These are phyloP conservation scores for Lasiodiplodia sp. DNA, from an alignment of 2,329 filamentous ascomycete genomes.

Conservation along the genomic window DNA sequence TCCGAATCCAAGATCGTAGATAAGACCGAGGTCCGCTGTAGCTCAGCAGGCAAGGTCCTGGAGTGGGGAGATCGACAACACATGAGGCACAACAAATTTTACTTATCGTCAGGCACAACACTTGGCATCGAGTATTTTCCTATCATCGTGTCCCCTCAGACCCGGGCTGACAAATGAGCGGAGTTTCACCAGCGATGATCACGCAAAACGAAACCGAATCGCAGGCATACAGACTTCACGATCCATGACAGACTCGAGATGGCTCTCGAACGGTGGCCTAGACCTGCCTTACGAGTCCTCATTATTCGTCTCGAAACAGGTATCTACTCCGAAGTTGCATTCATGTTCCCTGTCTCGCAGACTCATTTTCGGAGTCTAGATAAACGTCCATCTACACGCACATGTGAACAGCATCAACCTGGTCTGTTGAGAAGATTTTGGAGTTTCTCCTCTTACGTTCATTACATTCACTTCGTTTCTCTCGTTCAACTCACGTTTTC, in stretches of 20 bases:
- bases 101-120: background rate
- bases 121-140: background rate
- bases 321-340: background rate
- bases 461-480: background rate
- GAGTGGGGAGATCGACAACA: background rate
- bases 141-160: no score
- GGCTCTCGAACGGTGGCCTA: background rate
- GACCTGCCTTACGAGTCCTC: background rate
- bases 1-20: background rate
- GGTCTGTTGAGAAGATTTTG: background rate
- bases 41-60: background rate
- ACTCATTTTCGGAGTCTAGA: background rate
- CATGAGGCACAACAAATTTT: background rate
- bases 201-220: no score
- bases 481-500: background rate
- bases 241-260: background rate
- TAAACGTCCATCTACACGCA: background rate
- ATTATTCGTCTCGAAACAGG: slow-evolving; percentile 1
- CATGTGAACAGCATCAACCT: background rate
- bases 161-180: no score
- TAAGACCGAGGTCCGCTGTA: background rate
- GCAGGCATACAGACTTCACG: background rate
- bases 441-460: background rate
- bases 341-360: background rate
- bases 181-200: slow-evolving; percentile 3